Conservation (phyloP, 352 stramenopile genomes). For the Globisporangium cederbergense region DNA sequence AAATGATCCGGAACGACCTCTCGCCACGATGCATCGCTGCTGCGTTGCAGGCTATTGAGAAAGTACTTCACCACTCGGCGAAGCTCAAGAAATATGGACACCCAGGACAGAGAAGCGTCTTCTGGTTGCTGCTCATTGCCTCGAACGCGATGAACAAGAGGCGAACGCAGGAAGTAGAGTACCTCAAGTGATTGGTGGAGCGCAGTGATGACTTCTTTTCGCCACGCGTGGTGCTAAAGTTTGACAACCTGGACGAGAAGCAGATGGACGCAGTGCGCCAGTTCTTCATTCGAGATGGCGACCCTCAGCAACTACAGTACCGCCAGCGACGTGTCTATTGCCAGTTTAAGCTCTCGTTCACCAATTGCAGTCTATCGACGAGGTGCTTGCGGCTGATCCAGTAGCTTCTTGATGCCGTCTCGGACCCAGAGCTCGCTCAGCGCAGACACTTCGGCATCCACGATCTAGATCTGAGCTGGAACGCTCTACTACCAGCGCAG, state of each 20-base stretch:
- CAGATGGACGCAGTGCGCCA: not conserved
- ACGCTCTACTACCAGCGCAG: not conserved
- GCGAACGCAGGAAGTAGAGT: not conserved
- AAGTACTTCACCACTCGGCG: not conserved
- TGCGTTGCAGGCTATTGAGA: not conserved
- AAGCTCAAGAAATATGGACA: not conserved
- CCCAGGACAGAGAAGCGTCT: not conserved
- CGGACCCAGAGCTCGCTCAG: not conserved
- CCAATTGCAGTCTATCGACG: not conserved
- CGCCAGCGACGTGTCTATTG: not conserved
- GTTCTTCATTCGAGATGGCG: not conserved
- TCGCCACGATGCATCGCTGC: not conserved
- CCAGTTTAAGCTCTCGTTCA: not conserved
- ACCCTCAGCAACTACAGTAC: not conserved
- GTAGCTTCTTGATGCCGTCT: not conserved
- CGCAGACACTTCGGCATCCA: not conserved
- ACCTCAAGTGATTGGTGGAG: not conserved
- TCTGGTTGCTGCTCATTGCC: not conserved
- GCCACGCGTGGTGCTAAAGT: not conserved
- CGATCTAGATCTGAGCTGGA: not conserved
- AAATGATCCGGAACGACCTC: not conserved
- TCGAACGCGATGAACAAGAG: not conserved
- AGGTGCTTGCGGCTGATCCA: not conserved
- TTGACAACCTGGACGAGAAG: not conserved
- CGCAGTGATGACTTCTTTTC: not conserved